These are phyloP conservation scores for Lumnitzera littorea DNA, from an alignment of 345 rosid genomes.

Conservation along the genomic window DNA sequence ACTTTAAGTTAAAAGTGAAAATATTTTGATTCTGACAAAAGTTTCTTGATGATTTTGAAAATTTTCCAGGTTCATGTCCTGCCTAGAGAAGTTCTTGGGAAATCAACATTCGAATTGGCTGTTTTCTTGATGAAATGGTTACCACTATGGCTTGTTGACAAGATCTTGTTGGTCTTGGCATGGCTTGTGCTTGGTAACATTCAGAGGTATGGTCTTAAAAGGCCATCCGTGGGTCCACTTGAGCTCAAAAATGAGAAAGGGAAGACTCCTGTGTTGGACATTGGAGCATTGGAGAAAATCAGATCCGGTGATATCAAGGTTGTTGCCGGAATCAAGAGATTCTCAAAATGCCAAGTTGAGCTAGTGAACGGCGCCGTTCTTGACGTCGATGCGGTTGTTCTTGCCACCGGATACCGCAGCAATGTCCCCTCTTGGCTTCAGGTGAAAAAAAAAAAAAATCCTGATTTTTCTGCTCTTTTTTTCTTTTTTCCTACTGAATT, in stretches of 20 bases:
- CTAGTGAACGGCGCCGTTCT: slow-evolving; percentile 47
- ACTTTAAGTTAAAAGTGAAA: neutral
- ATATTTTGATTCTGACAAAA: neutral
- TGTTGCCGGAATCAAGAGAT: slow-evolving; percentile 61
- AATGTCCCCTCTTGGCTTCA: slow-evolving; percentile 54
- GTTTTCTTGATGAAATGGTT: slow-evolving; percentile 54
- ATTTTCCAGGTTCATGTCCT: slow-evolving; percentile 50
- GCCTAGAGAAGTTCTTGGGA: slow-evolving; percentile 59
- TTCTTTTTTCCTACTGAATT: too few species aligned
- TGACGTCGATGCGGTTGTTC: slow-evolving; percentile 49
- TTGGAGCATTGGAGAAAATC: slow-evolving; percentile 66
- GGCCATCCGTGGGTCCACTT: slow-evolving; percentile 69
- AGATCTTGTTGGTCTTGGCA: slow-evolving; percentile 37
- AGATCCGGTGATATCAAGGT: slow-evolving; percentile 58
- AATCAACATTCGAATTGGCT: slow-evolving; percentile 57
- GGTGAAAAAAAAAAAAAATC: slow-evolving; percentile 30
- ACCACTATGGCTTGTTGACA: slow-evolving; percentile 75
- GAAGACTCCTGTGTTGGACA: slow-evolving; percentile 76
- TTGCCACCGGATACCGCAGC: slow-evolving; percentile 81
- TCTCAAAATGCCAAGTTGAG: slow-evolving; percentile 46
- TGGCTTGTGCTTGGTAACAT: slow-evolving; percentile 55
- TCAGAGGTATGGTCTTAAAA: slow-evolving; percentile 47
- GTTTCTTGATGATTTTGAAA: neutral
- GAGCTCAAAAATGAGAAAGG: slow-evolving; percentile 51
- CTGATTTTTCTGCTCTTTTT: neutral